A percentile compares a stretch with the other conserved stretches of the same genome.
Conservation (phyloP, 164 flowering plant species). For the Chimonanthus praecox region DNA sequence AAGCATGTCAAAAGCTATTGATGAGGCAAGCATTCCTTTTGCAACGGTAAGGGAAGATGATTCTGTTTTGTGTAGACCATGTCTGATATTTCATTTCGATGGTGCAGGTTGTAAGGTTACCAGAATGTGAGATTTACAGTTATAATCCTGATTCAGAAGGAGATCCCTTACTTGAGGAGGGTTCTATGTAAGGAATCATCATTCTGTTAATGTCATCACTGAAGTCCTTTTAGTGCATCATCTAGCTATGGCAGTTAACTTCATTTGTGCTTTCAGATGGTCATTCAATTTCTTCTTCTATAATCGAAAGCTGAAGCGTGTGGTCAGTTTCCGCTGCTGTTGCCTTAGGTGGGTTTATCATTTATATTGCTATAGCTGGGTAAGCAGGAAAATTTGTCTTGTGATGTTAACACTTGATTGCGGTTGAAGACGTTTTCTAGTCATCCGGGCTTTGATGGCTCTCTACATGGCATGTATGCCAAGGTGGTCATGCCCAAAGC, state of each 20-base stretch:
- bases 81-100: constrained; percentile 3
- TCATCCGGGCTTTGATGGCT: not conserved
- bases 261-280: constrained; percentile 59
- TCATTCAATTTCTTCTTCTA: constrained; percentile 90
- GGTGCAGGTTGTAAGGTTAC: constrained; percentile 74
- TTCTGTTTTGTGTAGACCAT: not conserved
- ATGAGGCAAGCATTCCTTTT: constrained; percentile 52
- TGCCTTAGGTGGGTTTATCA: constrained; percentile 60
- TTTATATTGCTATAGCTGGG: not conserved
- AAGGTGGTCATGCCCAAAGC: too few relatives aligned
- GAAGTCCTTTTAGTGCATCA: not conserved
- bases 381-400: too few relatives aligned
- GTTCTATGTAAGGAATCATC: constrained; percentile 61
- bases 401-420: not conserved
- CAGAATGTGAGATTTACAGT: constrained; percentile 91
- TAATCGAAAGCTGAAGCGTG: constrained; percentile 78
- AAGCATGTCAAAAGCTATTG: constrained; percentile 63
- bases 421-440: too few relatives aligned
- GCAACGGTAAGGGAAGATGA: not conserved
- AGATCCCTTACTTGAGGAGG: constrained; percentile 79
- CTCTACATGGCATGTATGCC: not conserved
- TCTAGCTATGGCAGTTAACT: not conserved
- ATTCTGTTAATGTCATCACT: not conserved
- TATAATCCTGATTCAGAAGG: constrained; percentile 75
- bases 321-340: constrained; percentile 82